Conservation (phyloP, 495 filamentous ascomycete species). For the Tuber aestivum region DNA sequence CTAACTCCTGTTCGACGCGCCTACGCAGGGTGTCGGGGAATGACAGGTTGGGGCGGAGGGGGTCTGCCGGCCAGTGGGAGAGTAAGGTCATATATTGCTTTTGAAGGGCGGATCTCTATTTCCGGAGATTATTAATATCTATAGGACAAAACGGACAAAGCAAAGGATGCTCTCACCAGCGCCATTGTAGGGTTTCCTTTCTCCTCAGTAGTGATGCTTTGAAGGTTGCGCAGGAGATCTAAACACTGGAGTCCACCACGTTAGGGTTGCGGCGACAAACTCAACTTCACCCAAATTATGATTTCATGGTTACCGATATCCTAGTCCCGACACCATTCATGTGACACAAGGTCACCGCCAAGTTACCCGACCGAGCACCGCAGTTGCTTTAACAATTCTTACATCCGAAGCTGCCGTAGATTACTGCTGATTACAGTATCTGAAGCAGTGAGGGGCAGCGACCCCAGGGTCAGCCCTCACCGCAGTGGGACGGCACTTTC, state of each 20-base stretch:
- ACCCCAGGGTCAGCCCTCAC: neutral
- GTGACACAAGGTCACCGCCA: neutral
- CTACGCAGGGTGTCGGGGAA: constrained; percentile 24
- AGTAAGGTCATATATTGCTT: constrained; percentile 29
- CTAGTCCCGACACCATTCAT: neutral
- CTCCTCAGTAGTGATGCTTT: neutral
- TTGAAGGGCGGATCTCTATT: constrained; percentile 1
- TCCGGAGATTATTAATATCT: neutral
- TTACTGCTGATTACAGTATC: too few relatives aligned
- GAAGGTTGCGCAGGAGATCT: neutral
- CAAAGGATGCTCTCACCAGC: neutral
- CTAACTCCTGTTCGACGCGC: constrained; percentile 27
- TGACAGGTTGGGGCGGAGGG: constrained; percentile 31
- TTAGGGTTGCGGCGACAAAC: neutral
- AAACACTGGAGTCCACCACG: neutral
- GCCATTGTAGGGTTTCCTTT: neutral
- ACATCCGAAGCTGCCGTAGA: too few relatives aligned
- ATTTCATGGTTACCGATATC: neutral
- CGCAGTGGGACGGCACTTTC: neutral
- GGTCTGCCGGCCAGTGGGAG: constrained; percentile 38
- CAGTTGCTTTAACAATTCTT: neutral
- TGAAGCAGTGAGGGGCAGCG: neutral
- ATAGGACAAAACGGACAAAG: neutral
- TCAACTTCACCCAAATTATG: neutral
- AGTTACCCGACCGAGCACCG: neutral